Evolutionary conservation across 345 rosid species (phyloP).

Genomic region (Melaleuca quinquenervia): DNA sequence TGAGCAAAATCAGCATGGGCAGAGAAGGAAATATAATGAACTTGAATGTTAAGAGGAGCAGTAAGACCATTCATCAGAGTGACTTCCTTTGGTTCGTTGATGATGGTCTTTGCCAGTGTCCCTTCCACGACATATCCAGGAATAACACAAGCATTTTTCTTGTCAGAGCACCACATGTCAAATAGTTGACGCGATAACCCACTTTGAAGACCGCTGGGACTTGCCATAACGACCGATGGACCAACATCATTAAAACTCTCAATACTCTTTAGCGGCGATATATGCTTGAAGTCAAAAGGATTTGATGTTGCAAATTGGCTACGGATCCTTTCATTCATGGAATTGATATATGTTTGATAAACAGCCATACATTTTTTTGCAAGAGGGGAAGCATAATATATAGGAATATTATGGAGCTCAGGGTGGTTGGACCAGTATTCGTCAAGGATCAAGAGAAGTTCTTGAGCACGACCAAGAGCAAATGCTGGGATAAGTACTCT

Average conservation of each 20-base stretch:
- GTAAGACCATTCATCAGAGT: conserved; percentile 88
- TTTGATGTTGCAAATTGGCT: conserved; percentile 89
- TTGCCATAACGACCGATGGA: conserved; percentile 96
- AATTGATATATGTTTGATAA: conserved; percentile 86
- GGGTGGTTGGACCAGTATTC: conserved; percentile 89
- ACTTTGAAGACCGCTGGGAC: conserved; percentile 86
- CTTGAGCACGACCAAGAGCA: conserved; percentile 85
- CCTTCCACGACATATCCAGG: conserved; percentile 92
- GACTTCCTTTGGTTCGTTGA: conserved; percentile 87
- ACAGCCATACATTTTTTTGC: conserved; percentile 96
- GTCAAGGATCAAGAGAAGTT: conserved; percentile 72
- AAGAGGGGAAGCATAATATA: conserved; percentile 91
- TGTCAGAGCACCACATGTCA: conserved; percentile 88
- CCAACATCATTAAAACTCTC: conserved; percentile 84
- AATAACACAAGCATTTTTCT: conserved; percentile 76
- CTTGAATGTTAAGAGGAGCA: conserved; percentile 83
- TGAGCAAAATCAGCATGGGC: conserved; percentile 97
- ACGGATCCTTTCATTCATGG: conserved; percentile 92
- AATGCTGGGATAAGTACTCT: conserved; percentile 80
- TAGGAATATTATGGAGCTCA: conserved; percentile 82
- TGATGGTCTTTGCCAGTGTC: conserved; percentile 68
- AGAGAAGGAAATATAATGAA: conserved; percentile 88
- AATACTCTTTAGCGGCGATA: conserved; percentile 67
- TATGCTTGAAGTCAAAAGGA: conserved; percentile 90
- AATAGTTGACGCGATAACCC: conserved; percentile 87